A percentile compares a stretch with the other conserved stretches of the same genome.
Evolutionary conservation across 2,329 filamentous ascomycete species (phyloP).

Genomic region (Lecanicillium sp.): DNA sequence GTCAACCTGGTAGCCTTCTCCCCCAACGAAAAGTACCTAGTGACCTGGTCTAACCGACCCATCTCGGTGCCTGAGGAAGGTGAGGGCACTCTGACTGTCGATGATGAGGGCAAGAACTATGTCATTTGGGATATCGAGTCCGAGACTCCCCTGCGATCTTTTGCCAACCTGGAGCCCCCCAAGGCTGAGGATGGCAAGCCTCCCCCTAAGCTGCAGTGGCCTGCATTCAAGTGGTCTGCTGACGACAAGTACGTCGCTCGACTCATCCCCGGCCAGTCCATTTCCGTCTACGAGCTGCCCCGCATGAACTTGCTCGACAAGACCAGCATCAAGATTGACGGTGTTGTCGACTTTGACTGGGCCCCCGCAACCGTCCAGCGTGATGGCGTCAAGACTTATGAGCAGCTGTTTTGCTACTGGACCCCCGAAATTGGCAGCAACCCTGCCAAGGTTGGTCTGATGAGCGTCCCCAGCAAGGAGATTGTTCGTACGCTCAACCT

Average conservation of each 20-base stretch:
- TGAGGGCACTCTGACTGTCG: constrained; percentile 73
- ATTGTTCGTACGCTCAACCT: constrained; percentile 90
- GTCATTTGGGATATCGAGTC: constrained; percentile 97
- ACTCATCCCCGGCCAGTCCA: constrained; percentile 78
- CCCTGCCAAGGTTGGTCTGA: constrained; percentile 91
- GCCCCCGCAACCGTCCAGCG: constrained; percentile 74
- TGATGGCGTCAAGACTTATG: constrained; percentile 82
- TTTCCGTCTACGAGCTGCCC: constrained; percentile 85
- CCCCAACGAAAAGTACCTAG: constrained; percentile 83
- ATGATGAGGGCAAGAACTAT: constrained; percentile 99
- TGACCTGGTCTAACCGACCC: constrained; percentile 92
- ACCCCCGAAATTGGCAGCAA: constrained; percentile 97
- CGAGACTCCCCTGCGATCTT: constrained; percentile 82
- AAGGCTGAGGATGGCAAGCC: constrained; percentile 53
- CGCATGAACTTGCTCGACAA: constrained; percentile 87
- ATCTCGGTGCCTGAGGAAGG: constrained; percentile 86
- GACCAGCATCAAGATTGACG: constrained; percentile 90
- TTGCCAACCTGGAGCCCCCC: constrained; percentile 79
- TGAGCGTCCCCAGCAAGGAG: constrained; percentile 93
- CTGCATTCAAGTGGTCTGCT: constrained; percentile 98
- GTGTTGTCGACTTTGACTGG: constrained; percentile 97
- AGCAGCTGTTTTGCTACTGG: constrained; percentile 98
- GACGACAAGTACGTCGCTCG: constrained; percentile 96
- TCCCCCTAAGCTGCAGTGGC: constrained; percentile 87
- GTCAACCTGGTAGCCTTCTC: constrained; percentile 97